Evolutionary conservation across 2,329 filamentous ascomycete genomes (phyloP).

Genomic region (Gnomoniopsis sp.): DNA sequence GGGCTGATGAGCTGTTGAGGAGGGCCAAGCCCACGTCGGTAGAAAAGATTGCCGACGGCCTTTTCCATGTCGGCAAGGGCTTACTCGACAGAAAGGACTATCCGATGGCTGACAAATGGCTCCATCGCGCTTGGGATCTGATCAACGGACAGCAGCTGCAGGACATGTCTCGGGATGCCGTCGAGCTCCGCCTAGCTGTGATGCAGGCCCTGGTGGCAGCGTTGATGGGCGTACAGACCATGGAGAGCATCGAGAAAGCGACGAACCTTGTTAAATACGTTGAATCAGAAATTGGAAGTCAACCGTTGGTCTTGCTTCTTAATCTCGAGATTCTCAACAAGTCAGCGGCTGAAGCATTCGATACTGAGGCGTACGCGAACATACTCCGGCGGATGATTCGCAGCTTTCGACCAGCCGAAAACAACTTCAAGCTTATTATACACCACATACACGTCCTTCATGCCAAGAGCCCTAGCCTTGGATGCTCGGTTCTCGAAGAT

Average conservation of each 20-base stretch:
- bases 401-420: conserved; percentile 55
- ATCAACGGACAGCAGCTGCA: conserved; percentile 55
- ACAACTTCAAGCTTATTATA: conserved; percentile 63
- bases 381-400: conserved; percentile 61
- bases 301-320: conserved; percentile 63
- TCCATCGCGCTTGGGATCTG: conserved; percentile 62
- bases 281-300: conserved; percentile 60
- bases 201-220: conserved; percentile 60
- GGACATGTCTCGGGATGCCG: conserved; percentile 53
- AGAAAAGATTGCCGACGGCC: conserved; percentile 63
- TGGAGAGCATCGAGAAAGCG: conserved; percentile 47
- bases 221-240: conserved; percentile 44
- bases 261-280: conserved; percentile 57
- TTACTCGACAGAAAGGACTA: conserved; percentile 51
- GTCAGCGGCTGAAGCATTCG: conserved; percentile 43
- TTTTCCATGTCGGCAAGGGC: conserved; percentile 69
- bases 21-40: conserved; percentile 44
- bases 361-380: conserved; percentile 44
- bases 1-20: conserved; percentile 41
- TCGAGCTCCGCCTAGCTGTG: conserved; percentile 64
- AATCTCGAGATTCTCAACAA: conserved; percentile 63
- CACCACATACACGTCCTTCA: conserved; percentile 66
- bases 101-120: conserved; percentile 64
- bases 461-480: conserved; percentile 46
- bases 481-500: conserved; percentile 54